Evolutionary conservation across 768 basidiomycete genomes (phyloP).

Genomic region (Russula abietina): DNA sequence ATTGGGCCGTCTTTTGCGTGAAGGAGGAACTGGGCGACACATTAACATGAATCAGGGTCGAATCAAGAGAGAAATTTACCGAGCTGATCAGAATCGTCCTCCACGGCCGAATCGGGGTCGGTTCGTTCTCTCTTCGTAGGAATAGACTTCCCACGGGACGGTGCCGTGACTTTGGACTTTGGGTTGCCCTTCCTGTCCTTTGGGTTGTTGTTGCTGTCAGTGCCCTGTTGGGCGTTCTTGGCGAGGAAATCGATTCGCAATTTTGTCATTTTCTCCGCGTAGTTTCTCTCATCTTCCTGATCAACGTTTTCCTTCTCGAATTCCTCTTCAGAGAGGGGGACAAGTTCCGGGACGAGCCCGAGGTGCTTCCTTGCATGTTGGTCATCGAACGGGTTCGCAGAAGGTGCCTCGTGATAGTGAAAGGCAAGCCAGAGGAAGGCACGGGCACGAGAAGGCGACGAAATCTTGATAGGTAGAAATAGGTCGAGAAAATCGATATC

Average conservation of each 20-base stretch:
- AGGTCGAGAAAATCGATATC: constrained; percentile 38
- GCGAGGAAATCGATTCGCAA: constrained; percentile 36
- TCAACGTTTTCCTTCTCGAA: constrained; percentile 42
- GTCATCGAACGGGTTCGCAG: constrained; percentile 37
- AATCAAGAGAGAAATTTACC: neutral
- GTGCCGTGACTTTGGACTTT: constrained; percentile 11
- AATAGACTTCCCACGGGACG: constrained; percentile 8
- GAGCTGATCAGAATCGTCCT: constrained; percentile 14
- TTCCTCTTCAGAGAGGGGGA: constrained; percentile 30
- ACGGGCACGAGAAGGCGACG: constrained; percentile 39
- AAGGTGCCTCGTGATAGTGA: constrained; percentile 40
- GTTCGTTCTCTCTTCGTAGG: constrained; percentile 20
- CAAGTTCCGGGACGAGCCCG: constrained; percentile 30
- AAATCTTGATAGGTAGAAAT: constrained; percentile 38
- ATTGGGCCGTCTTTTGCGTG: constrained; percentile 4
- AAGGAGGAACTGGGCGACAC: neutral
- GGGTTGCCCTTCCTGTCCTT: constrained; percentile 15
- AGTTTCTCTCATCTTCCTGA: constrained; percentile 37
- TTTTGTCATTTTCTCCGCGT: constrained; percentile 38
- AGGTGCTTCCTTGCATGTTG: constrained; percentile 29
- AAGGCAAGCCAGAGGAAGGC: constrained; percentile 45
- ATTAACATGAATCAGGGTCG: neutral
- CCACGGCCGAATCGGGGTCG: constrained; percentile 15
- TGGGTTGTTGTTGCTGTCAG: constrained; percentile 19
- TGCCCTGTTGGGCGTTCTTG: constrained; percentile 26